These are phyloP conservation scores for Trichoderma sp. DNA, from an alignment of 2,329 filamentous ascomycete species.

Conservation along the genomic window DNA sequence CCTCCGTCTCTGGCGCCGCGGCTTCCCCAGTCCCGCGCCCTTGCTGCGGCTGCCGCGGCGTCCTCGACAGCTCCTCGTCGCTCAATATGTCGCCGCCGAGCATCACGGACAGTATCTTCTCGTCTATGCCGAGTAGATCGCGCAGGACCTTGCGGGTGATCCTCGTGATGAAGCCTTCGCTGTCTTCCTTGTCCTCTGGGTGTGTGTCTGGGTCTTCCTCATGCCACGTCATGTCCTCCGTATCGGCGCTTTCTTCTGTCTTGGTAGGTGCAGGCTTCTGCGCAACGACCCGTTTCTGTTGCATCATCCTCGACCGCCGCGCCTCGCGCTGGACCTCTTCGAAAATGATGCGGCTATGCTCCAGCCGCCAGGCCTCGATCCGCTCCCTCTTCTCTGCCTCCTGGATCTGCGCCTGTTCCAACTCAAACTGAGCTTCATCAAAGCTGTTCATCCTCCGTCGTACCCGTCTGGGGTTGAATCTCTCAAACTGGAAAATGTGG, in stretches of 20 bases:
- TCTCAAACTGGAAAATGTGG: conserved; percentile 86
- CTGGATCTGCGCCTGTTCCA: conserved; percentile 58
- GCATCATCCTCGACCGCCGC: conserved; percentile 47
- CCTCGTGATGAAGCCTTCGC: conserved; percentile 74
- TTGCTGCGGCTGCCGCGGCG: conserved; percentile 45
- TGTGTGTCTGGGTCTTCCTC: conserved; percentile 34
- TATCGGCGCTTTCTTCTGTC: conserved; percentile 22
- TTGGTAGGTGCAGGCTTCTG: conserved; percentile 35
- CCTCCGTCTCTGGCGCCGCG: conserved; percentile 40
- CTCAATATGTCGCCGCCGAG: conserved; percentile 76
- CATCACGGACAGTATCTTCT: conserved; percentile 79
- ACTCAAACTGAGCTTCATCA: conserved; percentile 53
- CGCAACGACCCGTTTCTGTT: conserved; percentile 63
- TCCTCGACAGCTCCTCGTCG: conserved; percentile 51
- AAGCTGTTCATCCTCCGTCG: conserved; percentile 57
- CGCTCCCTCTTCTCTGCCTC: conserved; percentile 76
- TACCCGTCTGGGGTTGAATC: conserved; percentile 73
- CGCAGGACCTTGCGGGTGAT: conserved; percentile 85
- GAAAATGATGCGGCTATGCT: conserved; percentile 82
- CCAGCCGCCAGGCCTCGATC: conserved; percentile 89
- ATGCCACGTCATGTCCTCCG: conserved; percentile 54
- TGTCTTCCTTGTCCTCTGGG: conserved; percentile 50
- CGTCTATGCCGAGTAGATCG: conserved; percentile 89
- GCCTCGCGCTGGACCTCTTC: conserved; percentile 91
- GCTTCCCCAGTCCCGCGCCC: conserved; percentile 33